Percentiles rank a stretch among this genome's conserved stretches.
phyloP scores from a whole-genome alignment of 148 eudicot genomes.

The Vaccinium darrowii region DNA sequence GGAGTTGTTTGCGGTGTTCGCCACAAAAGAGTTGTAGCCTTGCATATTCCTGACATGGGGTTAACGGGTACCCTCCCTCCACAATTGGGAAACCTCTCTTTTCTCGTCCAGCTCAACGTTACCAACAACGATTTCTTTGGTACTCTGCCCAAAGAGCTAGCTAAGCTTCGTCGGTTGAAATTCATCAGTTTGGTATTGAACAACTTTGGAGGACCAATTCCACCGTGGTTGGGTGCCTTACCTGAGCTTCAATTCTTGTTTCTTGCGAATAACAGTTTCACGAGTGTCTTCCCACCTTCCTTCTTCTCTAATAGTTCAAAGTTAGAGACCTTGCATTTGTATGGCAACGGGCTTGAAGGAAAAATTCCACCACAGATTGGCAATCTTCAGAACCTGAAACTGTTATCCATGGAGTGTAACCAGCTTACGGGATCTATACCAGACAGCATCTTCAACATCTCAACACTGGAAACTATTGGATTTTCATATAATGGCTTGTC shows the following conservation, averaged over 20 bases:
- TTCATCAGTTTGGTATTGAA: background rate
- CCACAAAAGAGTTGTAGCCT: background rate
- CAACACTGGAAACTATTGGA: background rate
- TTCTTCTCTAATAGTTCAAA: background rate
- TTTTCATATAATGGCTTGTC: background rate
- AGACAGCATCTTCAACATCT: background rate
- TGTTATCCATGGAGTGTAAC: background rate
- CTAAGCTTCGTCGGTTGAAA: background rate
- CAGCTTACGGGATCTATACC: background rate
- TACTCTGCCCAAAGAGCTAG: background rate
- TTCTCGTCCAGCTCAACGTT: background rate
- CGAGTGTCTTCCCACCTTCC: background rate
- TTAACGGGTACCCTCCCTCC: background rate
- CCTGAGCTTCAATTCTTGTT: background rate
- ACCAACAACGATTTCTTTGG: background rate
- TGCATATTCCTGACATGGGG: background rate
- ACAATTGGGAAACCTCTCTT: slow-evolving; percentile 4
- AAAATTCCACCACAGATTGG: background rate
- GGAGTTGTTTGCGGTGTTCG: background rate
- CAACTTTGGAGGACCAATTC: background rate
- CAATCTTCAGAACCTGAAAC: background rate
- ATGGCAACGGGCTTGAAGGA: background rate
- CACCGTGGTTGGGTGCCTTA: background rate
- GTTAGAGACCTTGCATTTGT: background rate
- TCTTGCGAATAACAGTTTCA: background rate